Conservation (phyloP, 345 rosid genomes). For the Salix dunnii region DNA sequence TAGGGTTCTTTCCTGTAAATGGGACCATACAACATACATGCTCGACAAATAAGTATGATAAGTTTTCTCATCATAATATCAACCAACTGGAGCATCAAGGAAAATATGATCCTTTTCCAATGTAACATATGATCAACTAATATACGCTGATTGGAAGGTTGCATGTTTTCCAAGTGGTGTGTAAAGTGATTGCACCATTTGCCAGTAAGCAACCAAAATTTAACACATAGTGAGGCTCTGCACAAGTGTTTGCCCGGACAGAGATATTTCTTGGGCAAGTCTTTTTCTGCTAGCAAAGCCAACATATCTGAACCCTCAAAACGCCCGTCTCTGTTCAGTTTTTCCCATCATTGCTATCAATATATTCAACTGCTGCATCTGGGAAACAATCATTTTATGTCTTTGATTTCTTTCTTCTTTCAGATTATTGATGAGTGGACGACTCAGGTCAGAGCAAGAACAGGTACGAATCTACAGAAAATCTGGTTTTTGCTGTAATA, state of each 20-base stretch:
- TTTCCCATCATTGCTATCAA: not conserved
- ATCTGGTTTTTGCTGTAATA: not conserved
- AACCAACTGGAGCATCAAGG: not conserved
- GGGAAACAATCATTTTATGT: not conserved
- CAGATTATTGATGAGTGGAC: conserved; percentile 92
- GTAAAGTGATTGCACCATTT: conserved; percentile 41
- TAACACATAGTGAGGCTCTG: conserved; percentile 9
- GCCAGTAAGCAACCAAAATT: conserved; percentile 55
- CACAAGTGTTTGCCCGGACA: not conserved
- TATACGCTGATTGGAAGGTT: conserved; percentile 26
- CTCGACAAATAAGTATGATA: no score
- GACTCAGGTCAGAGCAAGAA: conserved; percentile 62
- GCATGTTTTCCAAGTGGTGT: conserved; percentile 48
- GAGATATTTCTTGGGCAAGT: conserved; percentile 20
- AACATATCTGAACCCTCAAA: conserved; percentile 1
- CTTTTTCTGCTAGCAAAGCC: conserved; percentile 12
- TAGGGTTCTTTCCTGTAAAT: no score
- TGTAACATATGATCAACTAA: not conserved
- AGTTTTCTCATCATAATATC: no score
- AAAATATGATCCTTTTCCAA: not conserved
- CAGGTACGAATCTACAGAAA: conserved; percentile 36
- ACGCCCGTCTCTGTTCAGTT: not conserved
- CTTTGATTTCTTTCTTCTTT: conserved; percentile 7
- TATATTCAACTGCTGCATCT: not conserved
- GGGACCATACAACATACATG: no score